These are phyloP conservation scores for Liriodendron chinense DNA, from an alignment of 164 flowering plant species.

Conservation along the genomic window DNA sequence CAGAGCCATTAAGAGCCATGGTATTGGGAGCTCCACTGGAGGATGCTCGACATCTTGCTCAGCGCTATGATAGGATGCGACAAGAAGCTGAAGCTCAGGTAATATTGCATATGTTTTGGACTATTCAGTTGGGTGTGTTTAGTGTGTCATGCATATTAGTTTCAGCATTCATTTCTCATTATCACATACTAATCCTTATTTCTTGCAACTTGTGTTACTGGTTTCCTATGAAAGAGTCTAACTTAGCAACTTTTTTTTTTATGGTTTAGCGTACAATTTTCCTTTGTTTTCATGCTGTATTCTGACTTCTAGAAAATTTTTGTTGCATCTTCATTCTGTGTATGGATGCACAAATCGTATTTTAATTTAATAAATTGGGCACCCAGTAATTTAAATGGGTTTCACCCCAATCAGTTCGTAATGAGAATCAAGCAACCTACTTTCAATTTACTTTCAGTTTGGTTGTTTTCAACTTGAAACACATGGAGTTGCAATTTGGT, in stretches of 20 bases:
- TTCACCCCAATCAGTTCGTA: too few species aligned
- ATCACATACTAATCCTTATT: neutral
- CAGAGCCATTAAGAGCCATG: conserved; percentile 68
- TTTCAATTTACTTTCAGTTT: too few species aligned
- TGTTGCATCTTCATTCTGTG: neutral
- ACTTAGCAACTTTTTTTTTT: neutral
- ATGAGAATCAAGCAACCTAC: too few species aligned
- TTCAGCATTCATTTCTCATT: neutral
- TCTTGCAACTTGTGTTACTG: neutral
- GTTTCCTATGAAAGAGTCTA: neutral
- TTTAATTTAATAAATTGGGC: too few species aligned
- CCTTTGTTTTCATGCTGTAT: neutral
- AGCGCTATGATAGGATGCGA: conserved; percentile 58
- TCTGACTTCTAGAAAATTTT: neutral
- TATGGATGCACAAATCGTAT: neutral
- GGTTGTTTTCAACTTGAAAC: too few species aligned
- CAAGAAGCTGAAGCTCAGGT: conserved; percentile 80
- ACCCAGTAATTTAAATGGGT: too few species aligned
- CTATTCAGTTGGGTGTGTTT: neutral
- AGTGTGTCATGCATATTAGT: neutral
- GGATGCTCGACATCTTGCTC: conserved; percentile 81
- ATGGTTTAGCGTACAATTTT: neutral
- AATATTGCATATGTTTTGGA: neutral
- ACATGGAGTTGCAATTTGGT: too few species aligned
- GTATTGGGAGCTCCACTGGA: conserved; percentile 64